Evolutionary conservation across 495 filamentous ascomycete genomes (phyloP).

Genomic region (Thozetella sp.): DNA sequence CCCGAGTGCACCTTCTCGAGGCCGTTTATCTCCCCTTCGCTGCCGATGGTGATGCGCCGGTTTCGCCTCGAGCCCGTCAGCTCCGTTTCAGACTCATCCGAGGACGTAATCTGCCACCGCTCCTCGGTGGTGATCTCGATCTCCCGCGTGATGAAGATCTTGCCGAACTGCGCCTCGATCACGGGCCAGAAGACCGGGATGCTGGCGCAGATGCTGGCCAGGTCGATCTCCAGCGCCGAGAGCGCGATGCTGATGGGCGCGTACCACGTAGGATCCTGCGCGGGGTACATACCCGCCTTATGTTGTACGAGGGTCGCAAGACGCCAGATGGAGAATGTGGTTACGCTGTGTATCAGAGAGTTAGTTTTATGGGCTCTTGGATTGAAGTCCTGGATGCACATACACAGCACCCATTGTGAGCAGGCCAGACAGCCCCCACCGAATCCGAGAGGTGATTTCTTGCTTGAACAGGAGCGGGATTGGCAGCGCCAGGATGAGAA

Average conservation of each 20-base stretch:
- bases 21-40: not conserved
- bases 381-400: no score
- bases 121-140: conserved; percentile 22
- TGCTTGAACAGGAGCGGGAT: conserved; percentile 29
- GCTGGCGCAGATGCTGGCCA: conserved; percentile 31
- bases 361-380: no score
- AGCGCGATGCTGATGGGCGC: conserved; percentile 24
- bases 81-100: conserved; percentile 1
- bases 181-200: conserved; percentile 33
- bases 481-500: conserved; percentile 26
- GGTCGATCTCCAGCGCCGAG: conserved; percentile 21
- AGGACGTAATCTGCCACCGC: conserved; percentile 18
- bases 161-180: conserved; percentile 15
- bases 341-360: conserved; percentile 18
- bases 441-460: conserved; percentile 12
- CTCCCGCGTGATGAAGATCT: conserved; percentile 35
- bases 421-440: conserved; percentile 22
- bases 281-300: conserved; percentile 20
- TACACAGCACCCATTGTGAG: conserved; percentile 28
- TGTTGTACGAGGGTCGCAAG: conserved; percentile 25
- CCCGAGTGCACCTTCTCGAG: not conserved
- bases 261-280: conserved; percentile 33
- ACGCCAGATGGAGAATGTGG: conserved; percentile 27
- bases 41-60: not conserved
- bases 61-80: not conserved